These are phyloP conservation scores for Xylariales sp. DNA, from an alignment of 2,329 filamentous ascomycete genomes.

Conservation along the genomic window DNA sequence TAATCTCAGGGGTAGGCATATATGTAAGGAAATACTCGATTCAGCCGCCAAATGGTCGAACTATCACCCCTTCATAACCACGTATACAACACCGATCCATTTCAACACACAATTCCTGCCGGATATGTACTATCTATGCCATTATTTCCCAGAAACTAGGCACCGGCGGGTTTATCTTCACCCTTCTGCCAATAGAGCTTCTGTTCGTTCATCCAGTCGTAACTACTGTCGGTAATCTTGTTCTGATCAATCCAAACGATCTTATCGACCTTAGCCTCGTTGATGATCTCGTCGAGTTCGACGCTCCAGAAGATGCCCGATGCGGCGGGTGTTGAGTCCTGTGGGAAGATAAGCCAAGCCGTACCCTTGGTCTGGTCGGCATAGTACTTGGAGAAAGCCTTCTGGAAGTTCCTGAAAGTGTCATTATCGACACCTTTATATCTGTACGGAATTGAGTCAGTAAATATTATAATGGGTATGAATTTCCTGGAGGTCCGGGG, in stretches of 20 bases:
- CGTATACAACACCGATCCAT: too few relatives aligned
- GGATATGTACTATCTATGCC: too few relatives aligned
- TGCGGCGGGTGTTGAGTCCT: not conserved
- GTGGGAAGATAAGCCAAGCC: slow-evolving; percentile 12
- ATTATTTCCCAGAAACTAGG: too few relatives aligned
- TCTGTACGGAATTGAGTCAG: too few relatives aligned
- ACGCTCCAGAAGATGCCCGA: not conserved
- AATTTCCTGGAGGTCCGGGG: too few relatives aligned
- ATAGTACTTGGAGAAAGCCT: slow-evolving; percentile 7
- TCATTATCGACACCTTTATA: not conserved
- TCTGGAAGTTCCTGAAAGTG: slow-evolving; percentile 5
- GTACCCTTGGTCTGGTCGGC: slow-evolving; percentile 15
- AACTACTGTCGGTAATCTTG: not conserved
- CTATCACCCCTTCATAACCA: too few relatives aligned
- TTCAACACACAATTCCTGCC: too few relatives aligned
- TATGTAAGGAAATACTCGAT: too few relatives aligned
- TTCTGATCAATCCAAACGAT: slow-evolving; percentile 13
- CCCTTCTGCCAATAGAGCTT: not conserved
- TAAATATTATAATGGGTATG: too few relatives aligned
- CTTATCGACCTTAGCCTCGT: slow-evolving; percentile 7
- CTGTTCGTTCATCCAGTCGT: slow-evolving; percentile 9
- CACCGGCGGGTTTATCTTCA: too few relatives aligned
- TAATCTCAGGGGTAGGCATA: too few relatives aligned
- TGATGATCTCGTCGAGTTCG: not conserved
- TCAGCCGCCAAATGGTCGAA: too few relatives aligned